phyloP scores from a whole-genome alignment of 2,329 filamentous ascomycete genomes.

The Alternaria atra region DNA sequence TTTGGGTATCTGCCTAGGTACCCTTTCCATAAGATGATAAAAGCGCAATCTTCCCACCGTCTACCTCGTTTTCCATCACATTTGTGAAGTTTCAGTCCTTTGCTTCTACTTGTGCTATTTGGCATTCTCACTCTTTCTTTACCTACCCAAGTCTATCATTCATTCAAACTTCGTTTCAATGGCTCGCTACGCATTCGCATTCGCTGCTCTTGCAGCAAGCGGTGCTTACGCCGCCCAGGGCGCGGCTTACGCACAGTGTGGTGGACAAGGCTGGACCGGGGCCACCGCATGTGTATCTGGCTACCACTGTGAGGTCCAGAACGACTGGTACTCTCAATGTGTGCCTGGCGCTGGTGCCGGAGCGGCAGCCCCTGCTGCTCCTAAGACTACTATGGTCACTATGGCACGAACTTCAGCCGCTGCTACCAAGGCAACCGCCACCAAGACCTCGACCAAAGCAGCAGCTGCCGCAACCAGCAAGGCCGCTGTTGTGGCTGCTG shows the following conservation, averaged over 20 bases:
- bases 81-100: slow-evolving; percentile 3
- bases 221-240: slow-evolving; percentile 2
- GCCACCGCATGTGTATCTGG: slow-evolving; percentile 49
- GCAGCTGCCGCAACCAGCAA: not conserved
- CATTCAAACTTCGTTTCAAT: slow-evolving; percentile 1
- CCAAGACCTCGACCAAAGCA: not conserved
- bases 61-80: not conserved
- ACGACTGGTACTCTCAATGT: slow-evolving; percentile 57
- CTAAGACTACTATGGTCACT: not conserved
- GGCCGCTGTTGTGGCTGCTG: not conserved
- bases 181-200: slow-evolving; percentile 3
- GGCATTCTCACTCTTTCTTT: not conserved
- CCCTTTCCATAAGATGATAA: not conserved
- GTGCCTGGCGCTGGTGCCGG: slow-evolving; percentile 1
- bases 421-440: not conserved
- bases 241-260: slow-evolving; percentile 46
- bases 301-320: slow-evolving; percentile 45
- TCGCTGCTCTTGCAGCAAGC: slow-evolving; percentile 3
- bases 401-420: not conserved
- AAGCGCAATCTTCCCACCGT: not conserved
- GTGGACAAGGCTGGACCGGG: slow-evolving; percentile 53
- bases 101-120: not conserved
- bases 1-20: not conserved
- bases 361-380: not conserved
- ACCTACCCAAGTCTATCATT: not conserved